Base-by-base conservation (phyloP, 1,139 yeast species). In the Arxiozyma bovina region DNA sequence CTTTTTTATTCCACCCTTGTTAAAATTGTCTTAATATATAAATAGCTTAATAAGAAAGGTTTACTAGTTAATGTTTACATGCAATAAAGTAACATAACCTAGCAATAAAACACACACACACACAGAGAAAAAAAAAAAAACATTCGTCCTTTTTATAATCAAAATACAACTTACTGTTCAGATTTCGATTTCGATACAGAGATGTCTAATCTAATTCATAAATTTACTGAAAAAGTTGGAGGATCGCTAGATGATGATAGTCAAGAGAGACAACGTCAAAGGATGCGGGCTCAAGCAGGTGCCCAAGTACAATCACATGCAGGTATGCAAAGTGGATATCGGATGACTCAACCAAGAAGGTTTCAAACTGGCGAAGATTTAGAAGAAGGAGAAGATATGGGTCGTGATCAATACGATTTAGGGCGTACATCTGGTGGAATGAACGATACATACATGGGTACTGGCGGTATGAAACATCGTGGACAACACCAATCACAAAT, bases 121-220 rank as follows among this genome's bases (percentile, higher is more conserved):
- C 4, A 34, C 11, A 3, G 2, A 30, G 41, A 42, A 12, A 41
- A 17, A 42, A 38, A 21, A 48, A 22, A 23, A n/a, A 20, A 7
- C 21, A 41, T 25, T 17, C 41, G 9, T 41, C 25, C 47, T 12
- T 30, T 49, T 21, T 42, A 41, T 8, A 49, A 30, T 42, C 40
- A 15, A 34, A 8, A n/a, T 15, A 21, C n/a, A 12, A 41, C 22
- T 41, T 41, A 48, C 38, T 40, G 25, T 34, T 20, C 42, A 23
- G 18, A 41, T 22, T 48, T 41, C 23, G 27, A 34, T 25, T 34
- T 40, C 27, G 34, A 46, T 41, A 30, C 42, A 42, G 48, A 42
- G 18, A 65, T 65, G 66, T 60, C 69, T 45, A 60, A 63, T 49
- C 50, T 66, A 53, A 52, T 65, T 30, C 63, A 66, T 55, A 65